phyloP scores from a whole-genome alignment of 2,329 filamentous ascomycete genomes.

The Orbilia brochopaga region DNA sequence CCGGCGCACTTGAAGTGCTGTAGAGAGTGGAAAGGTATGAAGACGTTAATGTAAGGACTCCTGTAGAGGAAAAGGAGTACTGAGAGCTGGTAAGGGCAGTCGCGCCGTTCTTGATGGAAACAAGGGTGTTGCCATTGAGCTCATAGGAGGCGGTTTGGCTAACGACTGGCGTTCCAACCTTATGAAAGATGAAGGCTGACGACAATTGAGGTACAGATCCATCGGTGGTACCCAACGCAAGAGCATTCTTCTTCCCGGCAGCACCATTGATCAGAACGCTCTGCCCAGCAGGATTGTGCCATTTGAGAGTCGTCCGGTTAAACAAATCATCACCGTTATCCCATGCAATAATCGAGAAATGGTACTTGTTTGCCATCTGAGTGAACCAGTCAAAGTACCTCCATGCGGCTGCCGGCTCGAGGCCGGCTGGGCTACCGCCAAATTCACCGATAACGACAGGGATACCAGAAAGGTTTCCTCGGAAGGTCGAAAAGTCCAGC shows the following conservation, averaged over 20 bases:
- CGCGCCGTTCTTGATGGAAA: conserved; percentile 58
- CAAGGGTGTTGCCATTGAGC: conserved; percentile 65
- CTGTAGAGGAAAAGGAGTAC: conserved; percentile 61
- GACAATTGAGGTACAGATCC: conserved; percentile 61
- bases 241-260: conserved; percentile 60
- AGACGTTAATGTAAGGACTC: conserved; percentile 61
- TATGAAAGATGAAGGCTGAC: conserved; percentile 64
- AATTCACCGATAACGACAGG: conserved; percentile 65
- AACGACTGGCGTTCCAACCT: conserved; percentile 55
- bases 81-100: conserved; percentile 59
- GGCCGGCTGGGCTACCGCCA: conserved; percentile 62
- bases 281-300: conserved; percentile 63
- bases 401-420: conserved; percentile 66
- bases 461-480: conserved; percentile 62
- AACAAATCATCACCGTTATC: conserved; percentile 67
- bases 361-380: conserved; percentile 62
- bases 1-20: conserved; percentile 58
- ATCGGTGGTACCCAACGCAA: conserved; percentile 65
- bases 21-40: conserved; percentile 61
- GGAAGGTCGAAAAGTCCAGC: conserved; percentile 63
- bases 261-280: conserved; percentile 62
- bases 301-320: conserved; percentile 61
- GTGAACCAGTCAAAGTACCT: conserved; percentile 66
- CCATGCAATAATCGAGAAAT: conserved; percentile 65
- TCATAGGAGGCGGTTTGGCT: conserved; percentile 62